phyloP scores from a whole-genome alignment of 2,329 filamentous ascomycete genomes.

The Fusarium abutilonis region DNA sequence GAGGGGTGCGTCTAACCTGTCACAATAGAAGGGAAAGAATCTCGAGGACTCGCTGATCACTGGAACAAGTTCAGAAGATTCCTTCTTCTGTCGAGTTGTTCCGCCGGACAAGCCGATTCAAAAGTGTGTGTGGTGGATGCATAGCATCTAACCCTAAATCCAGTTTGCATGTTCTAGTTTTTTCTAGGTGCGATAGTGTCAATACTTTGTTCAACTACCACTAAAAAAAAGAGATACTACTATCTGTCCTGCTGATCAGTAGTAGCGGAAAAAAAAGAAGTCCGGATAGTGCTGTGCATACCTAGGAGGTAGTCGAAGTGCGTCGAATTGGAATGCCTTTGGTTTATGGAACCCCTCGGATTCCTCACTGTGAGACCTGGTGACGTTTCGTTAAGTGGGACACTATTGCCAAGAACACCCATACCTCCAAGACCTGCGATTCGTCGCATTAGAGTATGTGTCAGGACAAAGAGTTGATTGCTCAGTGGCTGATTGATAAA shows the following conservation, averaged over 20 bases:
- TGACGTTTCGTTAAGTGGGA: slow-evolving; percentile 7
- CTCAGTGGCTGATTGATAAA: slow-evolving; percentile 41
- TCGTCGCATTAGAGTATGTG: slow-evolving; percentile 18
- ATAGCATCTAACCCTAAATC: slow-evolving; percentile 19
- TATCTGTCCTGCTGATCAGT: not conserved
- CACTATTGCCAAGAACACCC: slow-evolving; percentile 14
- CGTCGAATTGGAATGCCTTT: not conserved
- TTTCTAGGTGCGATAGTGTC: not conserved
- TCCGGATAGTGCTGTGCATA: too few species aligned
- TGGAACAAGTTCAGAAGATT: slow-evolving; percentile 6
- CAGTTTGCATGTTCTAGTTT: slow-evolving; percentile 9
- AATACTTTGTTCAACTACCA: not conserved
- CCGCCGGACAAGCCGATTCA: slow-evolving; percentile 23
- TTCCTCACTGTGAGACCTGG: slow-evolving; percentile 5
- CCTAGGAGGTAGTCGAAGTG: too few species aligned
- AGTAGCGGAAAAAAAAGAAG: not conserved
- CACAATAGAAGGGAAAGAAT: not conserved
- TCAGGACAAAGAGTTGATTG: slow-evolving; percentile 18
- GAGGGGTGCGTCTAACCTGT: slow-evolving; percentile 19
- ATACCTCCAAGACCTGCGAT: slow-evolving; percentile 12
- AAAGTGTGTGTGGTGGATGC: not conserved
- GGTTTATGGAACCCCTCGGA: not conserved
- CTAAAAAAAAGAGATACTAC: not conserved
- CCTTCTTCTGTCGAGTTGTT: not conserved
- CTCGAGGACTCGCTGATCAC: slow-evolving; percentile 7